Evolutionary conservation across 306 rosid species (phyloP).

Genomic region (Vigna trinervia): DNA sequence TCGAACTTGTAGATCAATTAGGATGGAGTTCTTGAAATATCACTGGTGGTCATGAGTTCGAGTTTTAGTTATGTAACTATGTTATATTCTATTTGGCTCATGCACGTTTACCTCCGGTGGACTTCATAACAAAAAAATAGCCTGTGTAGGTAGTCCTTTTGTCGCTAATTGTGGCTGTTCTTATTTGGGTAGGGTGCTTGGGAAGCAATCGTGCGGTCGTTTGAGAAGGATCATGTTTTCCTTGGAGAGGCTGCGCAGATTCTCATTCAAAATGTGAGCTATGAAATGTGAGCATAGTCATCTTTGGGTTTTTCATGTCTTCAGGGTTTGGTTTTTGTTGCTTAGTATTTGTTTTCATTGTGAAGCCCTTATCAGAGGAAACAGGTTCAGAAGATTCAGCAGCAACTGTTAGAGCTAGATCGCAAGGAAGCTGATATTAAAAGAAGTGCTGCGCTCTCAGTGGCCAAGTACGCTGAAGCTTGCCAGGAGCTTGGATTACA

Average conservation of each 20-base stretch:
- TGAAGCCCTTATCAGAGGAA: constrained; percentile 90
- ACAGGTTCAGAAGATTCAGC: constrained; percentile 96
- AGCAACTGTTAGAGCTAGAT: constrained; percentile 86
- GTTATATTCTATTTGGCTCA: not conserved
- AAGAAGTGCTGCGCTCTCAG: constrained; percentile 84
- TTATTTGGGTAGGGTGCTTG: constrained; percentile 75
- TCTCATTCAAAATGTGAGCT: constrained; percentile 86
- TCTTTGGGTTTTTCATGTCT: constrained; percentile 27
- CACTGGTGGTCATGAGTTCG: too few species aligned
- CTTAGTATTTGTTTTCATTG: constrained; percentile 26
- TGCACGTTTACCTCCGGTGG: not conserved
- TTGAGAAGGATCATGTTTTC: constrained; percentile 87
- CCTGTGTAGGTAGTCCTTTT: not conserved
- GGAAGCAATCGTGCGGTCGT: constrained; percentile 76
- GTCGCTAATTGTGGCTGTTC: not conserved
- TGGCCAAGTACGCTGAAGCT: constrained; percentile 83
- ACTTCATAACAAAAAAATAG: not conserved
- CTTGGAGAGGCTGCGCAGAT: constrained; percentile 96
- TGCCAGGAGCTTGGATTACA: constrained; percentile 97
- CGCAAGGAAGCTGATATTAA: constrained; percentile 93
- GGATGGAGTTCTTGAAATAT: too few species aligned
- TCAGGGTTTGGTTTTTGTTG: constrained; percentile 11
- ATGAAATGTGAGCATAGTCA: constrained; percentile 78
- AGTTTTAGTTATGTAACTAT: too few species aligned
- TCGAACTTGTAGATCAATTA: not conserved